phyloP scores from a whole-genome alignment of 2,329 filamentous ascomycete species.

The Biscogniauxia marginata region DNA sequence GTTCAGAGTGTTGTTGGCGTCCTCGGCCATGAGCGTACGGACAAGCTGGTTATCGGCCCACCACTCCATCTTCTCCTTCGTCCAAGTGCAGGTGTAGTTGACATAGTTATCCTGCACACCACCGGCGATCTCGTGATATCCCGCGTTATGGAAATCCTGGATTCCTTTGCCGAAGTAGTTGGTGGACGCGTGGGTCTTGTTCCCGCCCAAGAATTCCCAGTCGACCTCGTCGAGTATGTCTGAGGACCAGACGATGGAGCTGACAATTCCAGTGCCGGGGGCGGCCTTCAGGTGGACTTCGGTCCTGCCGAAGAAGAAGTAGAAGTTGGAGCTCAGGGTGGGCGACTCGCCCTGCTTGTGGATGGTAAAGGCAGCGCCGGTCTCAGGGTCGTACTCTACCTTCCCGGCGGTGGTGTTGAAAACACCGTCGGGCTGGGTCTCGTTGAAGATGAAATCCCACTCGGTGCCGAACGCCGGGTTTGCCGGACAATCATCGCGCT shows the following conservation, averaged over 20 bases:
- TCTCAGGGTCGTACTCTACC: constrained; percentile 58
- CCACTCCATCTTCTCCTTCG: constrained; percentile 63
- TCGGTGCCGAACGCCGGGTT: constrained; percentile 68
- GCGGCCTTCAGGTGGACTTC: constrained; percentile 78
- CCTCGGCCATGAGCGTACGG: constrained; percentile 60
- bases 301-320: constrained; percentile 81
- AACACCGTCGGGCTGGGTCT: constrained; percentile 54
- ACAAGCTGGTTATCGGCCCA: constrained; percentile 67
- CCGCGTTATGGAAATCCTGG: constrained; percentile 61
- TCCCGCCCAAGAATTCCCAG: constrained; percentile 76
- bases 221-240: constrained; percentile 87
- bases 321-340: constrained; percentile 76
- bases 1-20: constrained; percentile 60
- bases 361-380: constrained; percentile 73
- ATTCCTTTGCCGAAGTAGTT: constrained; percentile 80
- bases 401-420: constrained; percentile 70
- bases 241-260: constrained; percentile 78
- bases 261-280: constrained; percentile 72
- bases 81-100: constrained; percentile 79
- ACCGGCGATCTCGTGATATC: constrained; percentile 53
- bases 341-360: constrained; percentile 69
- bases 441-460: constrained; percentile 64
- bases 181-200: constrained; percentile 60
- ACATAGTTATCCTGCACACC: constrained; percentile 62
- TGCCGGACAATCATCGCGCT: constrained; percentile 62